Evolutionary conservation across 352 stramenopile species (phyloP).

Genomic region (Phytophthora capsici): DNA sequence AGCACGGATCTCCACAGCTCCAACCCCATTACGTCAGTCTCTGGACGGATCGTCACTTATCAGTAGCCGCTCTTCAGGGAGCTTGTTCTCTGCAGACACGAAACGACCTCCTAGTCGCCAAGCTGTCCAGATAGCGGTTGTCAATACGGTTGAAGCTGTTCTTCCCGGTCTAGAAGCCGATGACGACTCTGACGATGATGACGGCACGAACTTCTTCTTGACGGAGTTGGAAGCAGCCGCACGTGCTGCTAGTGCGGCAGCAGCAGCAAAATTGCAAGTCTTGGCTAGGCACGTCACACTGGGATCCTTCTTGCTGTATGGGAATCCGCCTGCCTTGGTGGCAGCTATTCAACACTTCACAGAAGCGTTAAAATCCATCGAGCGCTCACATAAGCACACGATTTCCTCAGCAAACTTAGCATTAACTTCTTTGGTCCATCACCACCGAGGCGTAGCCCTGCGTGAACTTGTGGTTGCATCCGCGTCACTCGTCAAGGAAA

Average conservation of each 20-base stretch:
- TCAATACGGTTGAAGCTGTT: constrained; percentile 23
- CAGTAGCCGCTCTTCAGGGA: constrained; percentile 11
- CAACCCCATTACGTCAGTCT: constrained; percentile 11
- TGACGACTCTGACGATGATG: constrained; percentile 39
- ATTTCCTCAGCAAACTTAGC: constrained; percentile 16
- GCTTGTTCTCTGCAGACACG: background rate
- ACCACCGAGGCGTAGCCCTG: constrained; percentile 75
- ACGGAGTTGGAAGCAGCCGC: constrained; percentile 69
- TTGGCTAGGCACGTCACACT: constrained; percentile 51
- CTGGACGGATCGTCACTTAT: constrained; percentile 5
- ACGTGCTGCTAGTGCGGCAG: constrained; percentile 21
- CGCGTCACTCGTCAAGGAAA: background rate
- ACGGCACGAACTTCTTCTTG: constrained; percentile 73
- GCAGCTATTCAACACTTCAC: constrained; percentile 46
- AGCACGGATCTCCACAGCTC: constrained; percentile 43
- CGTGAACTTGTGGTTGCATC: constrained; percentile 55
- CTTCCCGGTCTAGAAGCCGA: constrained; percentile 12
- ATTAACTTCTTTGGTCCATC: constrained; percentile 57
- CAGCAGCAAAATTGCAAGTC: constrained; percentile 25
- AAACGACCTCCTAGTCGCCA: constrained; percentile 19
- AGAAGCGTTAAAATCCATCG: constrained; percentile 42
- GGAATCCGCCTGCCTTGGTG: constrained; percentile 32
- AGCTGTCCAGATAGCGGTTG: constrained; percentile 8
- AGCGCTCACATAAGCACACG: constrained; percentile 8
- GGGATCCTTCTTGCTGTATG: constrained; percentile 67